phyloP scores from a whole-genome alignment of 164 flowering plant genomes.

The Litsea cubeba region DNA sequence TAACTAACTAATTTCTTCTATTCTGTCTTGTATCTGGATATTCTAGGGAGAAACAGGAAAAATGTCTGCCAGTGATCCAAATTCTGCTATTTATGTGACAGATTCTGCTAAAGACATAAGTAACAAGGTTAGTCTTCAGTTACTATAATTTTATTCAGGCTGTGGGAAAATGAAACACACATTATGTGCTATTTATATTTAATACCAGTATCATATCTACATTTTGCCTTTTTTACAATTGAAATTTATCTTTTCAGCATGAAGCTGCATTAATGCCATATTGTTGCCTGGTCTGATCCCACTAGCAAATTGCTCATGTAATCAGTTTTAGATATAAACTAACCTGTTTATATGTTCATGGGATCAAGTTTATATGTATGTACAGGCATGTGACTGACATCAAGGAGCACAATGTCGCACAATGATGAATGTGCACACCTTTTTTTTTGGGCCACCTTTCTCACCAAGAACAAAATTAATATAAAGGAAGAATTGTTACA shows the following conservation, averaged over 20 bases:
- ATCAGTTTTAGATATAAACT: too few species aligned
- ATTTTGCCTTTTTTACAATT: background rate
- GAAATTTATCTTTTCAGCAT: too few species aligned
- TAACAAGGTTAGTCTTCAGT: conserved; percentile 54
- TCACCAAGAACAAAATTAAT: too few species aligned
- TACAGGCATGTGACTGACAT: too few species aligned
- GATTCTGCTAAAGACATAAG: conserved; percentile 78
- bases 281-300: too few species aligned
- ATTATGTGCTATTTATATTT: background rate
- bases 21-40: background rate
- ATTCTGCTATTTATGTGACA: conserved; percentile 95
- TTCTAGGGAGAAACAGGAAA: conserved; percentile 93
- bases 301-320: too few species aligned
- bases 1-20: background rate
- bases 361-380: too few species aligned
- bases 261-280: background rate
- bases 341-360: too few species aligned
- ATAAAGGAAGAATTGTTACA: too few species aligned
- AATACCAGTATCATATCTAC: background rate
- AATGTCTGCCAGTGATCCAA: conserved; percentile 98
- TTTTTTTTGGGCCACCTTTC: too few species aligned
- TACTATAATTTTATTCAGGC: background rate
- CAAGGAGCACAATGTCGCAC: too few species aligned
- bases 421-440: too few species aligned
- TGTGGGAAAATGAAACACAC: background rate